Base-by-base conservation (phyloP, 306 rosid species). In the Castanopsis chinensis region DNA sequence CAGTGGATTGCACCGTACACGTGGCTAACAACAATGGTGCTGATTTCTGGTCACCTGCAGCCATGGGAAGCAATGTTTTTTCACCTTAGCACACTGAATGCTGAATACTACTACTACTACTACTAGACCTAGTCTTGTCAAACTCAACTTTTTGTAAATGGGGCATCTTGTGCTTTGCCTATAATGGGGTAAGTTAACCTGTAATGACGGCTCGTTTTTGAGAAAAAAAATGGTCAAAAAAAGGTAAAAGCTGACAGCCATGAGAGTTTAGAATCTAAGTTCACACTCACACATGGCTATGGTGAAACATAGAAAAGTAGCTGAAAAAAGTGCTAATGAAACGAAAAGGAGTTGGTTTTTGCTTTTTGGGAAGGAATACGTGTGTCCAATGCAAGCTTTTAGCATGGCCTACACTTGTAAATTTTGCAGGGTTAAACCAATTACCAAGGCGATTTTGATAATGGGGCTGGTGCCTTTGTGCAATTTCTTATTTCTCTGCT, bases 31-130 rank as follows among this genome's bases (percentile, higher is more conserved):
- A 65, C 89, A 95, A 93, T 23, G 97, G 97, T 60, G 98, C 99
- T 59, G 99, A 95, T 88, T 91, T 89, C 78, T 95, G 99, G 99
- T 91, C 97, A 45, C 89, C 98, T 11, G 81, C 98, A 5, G 79
- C 87, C 2, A 79, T 86, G 91, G 87, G 72, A 56, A 83, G 64
- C 78, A 69, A 78, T 70, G 75, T 18, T 60, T 67, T 79, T 41
- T 53, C 91, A 19, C 74, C 85, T 19, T 12, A 80, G 54, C 1
- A n/a, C 70, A 58, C 56, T 57, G 59, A 73, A 53, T 37, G 41
- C 74, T 56, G 77, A 49, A 67, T 27, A 28, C 27, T 41, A 41
- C 45, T 41, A 6, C 45, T 41, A 6, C 43, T 37, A 41, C 45
- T 41, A 41, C 12, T 41, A 41, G 45, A 8, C 12, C 45, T 41